Percentiles rank a stretch among this genome's conserved stretches.
phyloP scores from a whole-genome alignment of 1,284 basidiomycete species.

The Butyriboletus regius region DNA sequence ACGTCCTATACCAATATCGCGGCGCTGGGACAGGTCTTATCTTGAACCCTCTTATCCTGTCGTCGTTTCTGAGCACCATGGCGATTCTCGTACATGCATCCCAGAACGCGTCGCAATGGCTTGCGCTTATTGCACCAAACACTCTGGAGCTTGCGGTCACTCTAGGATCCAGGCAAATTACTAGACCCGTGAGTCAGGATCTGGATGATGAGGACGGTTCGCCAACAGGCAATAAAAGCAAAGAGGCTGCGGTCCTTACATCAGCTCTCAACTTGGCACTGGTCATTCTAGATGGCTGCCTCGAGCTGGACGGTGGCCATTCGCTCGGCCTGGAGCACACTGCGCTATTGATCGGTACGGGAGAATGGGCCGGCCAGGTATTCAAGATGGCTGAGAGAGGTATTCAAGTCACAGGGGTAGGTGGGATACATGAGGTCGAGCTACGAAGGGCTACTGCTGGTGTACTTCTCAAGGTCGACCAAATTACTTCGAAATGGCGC shows the following conservation, averaged over 20 bases:
- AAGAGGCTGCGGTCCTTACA: slow-evolving; percentile 66
- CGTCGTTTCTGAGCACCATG: slow-evolving; percentile 69
- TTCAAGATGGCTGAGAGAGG: slow-evolving; percentile 66
- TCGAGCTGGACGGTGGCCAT: slow-evolving; percentile 70
- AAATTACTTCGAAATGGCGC: slow-evolving; percentile 68
- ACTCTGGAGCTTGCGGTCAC: slow-evolving; percentile 75
- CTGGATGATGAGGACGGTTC: slow-evolving; percentile 34
- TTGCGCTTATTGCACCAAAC: slow-evolving; percentile 72
- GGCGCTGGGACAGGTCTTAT: slow-evolving; percentile 75
- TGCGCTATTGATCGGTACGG: slow-evolving; percentile 59
- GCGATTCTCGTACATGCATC: slow-evolving; percentile 77
- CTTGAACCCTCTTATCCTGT: slow-evolving; percentile 66
- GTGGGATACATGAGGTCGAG: slow-evolving; percentile 55
- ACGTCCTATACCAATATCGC: slow-evolving; percentile 49
- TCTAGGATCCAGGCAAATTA: slow-evolving; percentile 62
- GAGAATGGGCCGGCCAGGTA: slow-evolving; percentile 74
- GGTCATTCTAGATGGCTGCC: slow-evolving; percentile 65
- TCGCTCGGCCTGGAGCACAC: slow-evolving; percentile 71
- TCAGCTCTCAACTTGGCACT: slow-evolving; percentile 72
- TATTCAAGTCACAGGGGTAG: slow-evolving; percentile 52
- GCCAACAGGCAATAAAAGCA: slow-evolving; percentile 24
- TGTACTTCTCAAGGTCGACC: slow-evolving; percentile 72
- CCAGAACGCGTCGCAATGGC: slow-evolving; percentile 71
- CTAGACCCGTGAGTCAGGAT: slow-evolving; percentile 41
- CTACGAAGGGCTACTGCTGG: slow-evolving; percentile 68